Evolutionary conservation across 108 stramenopile genomes (phyloP).

Genomic region (Aurantiochytrium sp.): DNA sequence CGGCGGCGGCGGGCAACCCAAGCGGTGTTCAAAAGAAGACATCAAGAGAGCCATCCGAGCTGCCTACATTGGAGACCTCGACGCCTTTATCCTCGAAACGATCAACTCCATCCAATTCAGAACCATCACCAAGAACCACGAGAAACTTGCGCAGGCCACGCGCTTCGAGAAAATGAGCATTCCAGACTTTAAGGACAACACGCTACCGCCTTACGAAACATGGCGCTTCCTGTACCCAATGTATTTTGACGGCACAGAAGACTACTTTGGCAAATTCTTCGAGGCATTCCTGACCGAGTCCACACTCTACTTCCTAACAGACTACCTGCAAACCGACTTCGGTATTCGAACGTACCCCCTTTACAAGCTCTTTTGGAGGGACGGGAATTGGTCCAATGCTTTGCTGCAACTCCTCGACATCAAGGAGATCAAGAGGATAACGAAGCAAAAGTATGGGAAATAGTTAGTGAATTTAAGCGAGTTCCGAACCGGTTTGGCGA

Average conservation of each 20-base stretch:
- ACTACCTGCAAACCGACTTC: too few relatives aligned
- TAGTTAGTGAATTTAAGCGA: too few relatives aligned
- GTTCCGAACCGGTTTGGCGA: too few relatives aligned
- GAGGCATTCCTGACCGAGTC: background rate
- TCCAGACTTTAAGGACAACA: background rate
- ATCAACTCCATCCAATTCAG: background rate
- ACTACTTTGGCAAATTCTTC: background rate
- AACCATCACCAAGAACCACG: background rate
- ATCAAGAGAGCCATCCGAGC: background rate
- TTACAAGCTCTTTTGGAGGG: too few relatives aligned
- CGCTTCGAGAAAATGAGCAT: constrained; percentile 13
- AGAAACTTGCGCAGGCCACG: background rate
- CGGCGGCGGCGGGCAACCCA: too few relatives aligned
- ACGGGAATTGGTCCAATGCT: too few relatives aligned
- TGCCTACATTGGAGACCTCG: background rate
- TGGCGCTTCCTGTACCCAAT: constrained; percentile 5
- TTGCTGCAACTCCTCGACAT: too few relatives aligned
- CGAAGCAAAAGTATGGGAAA: too few relatives aligned
- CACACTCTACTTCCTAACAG: too few relatives aligned
- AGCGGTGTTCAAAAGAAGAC: background rate
- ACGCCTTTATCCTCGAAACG: background rate
- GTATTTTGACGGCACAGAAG: constrained; percentile 4
- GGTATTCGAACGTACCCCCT: too few relatives aligned
- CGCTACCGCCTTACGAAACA: background rate
- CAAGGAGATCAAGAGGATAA: too few relatives aligned